Evolutionary conservation across 208 protist species (phyloP).

Genomic region (Trypanosoma vivax): DNA sequence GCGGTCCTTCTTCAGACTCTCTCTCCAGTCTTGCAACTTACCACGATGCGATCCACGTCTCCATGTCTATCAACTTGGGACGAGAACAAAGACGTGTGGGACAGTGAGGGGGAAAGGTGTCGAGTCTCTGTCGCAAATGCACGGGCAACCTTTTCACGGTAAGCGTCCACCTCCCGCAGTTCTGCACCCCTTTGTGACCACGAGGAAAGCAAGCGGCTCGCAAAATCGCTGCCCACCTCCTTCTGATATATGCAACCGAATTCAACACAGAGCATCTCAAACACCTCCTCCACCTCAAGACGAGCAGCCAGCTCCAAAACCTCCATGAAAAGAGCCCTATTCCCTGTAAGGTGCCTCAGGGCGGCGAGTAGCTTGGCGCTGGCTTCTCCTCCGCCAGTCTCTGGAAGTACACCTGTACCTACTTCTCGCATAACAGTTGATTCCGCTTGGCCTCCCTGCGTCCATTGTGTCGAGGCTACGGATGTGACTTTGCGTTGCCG

Average conservation of each 20-base stretch:
- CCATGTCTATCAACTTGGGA: background rate
- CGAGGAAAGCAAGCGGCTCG: background rate
- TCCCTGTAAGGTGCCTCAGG: conserved; percentile 11
- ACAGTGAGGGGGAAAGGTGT: background rate
- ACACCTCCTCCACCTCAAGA: conserved; percentile 19
- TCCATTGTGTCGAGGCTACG: too few species aligned
- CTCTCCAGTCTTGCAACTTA: background rate
- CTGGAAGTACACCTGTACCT: too few species aligned
- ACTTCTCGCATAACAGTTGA: too few species aligned
- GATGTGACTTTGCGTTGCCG: too few species aligned
- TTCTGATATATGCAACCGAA: conserved; percentile 20
- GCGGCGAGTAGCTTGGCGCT: too few species aligned
- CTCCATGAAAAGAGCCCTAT: conserved; percentile 19
- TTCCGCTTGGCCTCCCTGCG: too few species aligned
- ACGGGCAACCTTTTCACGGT: conserved; percentile 1
- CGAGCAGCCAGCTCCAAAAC: conserved; percentile 19
- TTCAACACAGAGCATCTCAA: conserved; percentile 14
- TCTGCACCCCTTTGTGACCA: background rate
- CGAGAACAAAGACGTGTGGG: background rate
- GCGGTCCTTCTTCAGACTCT: conserved; percentile 30
- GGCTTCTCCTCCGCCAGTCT: too few species aligned
- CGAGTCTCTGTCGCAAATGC: conserved; percentile 13
- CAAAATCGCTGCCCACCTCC: conserved; percentile 7
- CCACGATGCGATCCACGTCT: background rate
- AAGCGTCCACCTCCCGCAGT: background rate